These are phyloP conservation scores for Malania oleifera DNA, from an alignment of 164 flowering plant species.

Conservation along the genomic window DNA sequence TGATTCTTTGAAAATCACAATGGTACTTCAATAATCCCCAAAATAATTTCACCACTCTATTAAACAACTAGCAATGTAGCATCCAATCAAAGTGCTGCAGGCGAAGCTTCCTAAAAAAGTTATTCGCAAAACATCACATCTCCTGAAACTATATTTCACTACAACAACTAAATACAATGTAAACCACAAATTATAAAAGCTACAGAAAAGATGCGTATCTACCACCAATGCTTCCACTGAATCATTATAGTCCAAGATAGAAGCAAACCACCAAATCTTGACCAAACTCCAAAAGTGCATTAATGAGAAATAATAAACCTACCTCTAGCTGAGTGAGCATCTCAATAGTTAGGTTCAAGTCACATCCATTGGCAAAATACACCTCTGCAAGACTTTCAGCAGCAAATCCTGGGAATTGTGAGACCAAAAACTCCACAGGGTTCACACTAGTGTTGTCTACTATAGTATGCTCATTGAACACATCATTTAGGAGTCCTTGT, in stretches of 20 bases:
- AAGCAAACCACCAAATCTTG: no score
- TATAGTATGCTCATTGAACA: slow-evolving; percentile 38
- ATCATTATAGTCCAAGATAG: no score
- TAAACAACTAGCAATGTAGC: neutral
- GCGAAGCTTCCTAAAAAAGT: neutral
- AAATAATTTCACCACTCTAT: neutral
- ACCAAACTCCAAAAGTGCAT: neutral
- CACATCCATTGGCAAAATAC: slow-evolving; percentile 80
- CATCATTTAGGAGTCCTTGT: slow-evolving; percentile 42
- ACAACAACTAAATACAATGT: neutral
- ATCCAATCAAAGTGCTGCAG: neutral
- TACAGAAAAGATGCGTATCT: neutral
- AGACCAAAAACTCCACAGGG: slow-evolving; percentile 73
- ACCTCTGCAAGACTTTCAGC: slow-evolving; percentile 94
- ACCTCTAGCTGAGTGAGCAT: slow-evolving; percentile 99
- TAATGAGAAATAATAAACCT: slow-evolving; percentile 12
- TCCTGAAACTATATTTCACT: neutral
- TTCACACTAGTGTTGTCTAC: slow-evolving; percentile 48
- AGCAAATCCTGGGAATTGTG: slow-evolving; percentile 93
- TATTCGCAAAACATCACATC: neutral
- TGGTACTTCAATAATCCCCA: no score
- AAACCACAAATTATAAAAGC: neutral
- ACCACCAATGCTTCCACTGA: no score
- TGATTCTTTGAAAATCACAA: no score
- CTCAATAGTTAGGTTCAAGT: slow-evolving; percentile 81